phyloP scores from a whole-genome alignment of 164 flowering plant genomes.

The Santalum album region DNA sequence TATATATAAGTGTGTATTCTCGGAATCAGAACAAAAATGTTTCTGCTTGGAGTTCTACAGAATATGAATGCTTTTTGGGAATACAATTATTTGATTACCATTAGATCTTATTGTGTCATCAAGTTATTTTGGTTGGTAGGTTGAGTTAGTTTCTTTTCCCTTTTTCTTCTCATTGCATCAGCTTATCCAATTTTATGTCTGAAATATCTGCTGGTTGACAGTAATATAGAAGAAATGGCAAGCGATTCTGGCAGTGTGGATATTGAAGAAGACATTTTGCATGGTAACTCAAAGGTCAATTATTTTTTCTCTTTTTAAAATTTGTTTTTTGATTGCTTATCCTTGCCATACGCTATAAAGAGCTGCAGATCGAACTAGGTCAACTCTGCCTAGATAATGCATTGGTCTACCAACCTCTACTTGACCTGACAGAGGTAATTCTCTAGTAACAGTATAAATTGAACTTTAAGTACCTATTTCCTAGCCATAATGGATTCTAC shows the following conservation, averaged over 20 bases:
- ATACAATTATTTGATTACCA: too few species aligned
- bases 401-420: constrained; percentile 57
- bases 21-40: too few species aligned
- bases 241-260: constrained; percentile 92
- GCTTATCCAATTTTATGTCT: neutral
- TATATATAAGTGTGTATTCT: neutral
- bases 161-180: neutral
- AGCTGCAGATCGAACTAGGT: constrained; percentile 64
- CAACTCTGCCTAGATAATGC: constrained; percentile 44
- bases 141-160: neutral
- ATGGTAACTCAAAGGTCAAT: constrained; percentile 36
- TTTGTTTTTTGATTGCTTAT: constrained; percentile 12
- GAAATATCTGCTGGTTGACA: constrained; percentile 21
- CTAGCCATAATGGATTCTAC: neutral
- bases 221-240: constrained; percentile 93
- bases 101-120: too few species aligned
- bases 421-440: constrained; percentile 70
- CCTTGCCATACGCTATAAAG: constrained; percentile 29
- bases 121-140: neutral
- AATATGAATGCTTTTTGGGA: too few species aligned
- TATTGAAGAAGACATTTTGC: constrained; percentile 66
- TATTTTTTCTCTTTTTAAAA: constrained; percentile 3
- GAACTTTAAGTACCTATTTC: neutral
- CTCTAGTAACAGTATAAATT: neutral
- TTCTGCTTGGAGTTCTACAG: too few species aligned